Percentiles rank a stretch among this genome's conserved stretches.
These are phyloP conservation scores for Gardenia jasminoides DNA, from an alignment of 257 asterid genomes.

Conservation along the genomic window DNA sequence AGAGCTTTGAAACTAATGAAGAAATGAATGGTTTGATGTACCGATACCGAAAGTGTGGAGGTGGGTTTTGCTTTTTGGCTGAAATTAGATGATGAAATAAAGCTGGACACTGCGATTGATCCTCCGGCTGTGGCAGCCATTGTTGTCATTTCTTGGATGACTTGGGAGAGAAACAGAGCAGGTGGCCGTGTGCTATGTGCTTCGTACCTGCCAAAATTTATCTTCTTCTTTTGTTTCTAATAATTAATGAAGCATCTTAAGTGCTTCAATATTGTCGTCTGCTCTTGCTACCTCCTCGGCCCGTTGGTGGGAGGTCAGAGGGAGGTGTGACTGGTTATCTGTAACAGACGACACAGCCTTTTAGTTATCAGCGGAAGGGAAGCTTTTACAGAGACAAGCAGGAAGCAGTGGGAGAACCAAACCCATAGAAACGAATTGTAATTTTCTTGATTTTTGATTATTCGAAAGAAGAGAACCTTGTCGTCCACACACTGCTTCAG, in stretches of 20 bases:
- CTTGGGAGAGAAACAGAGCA: constrained; percentile 7
- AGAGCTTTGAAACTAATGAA: background rate
- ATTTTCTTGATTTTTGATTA: constrained; percentile 6
- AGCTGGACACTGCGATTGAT: constrained; percentile 33
- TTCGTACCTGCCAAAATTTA: background rate
- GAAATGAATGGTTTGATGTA: constrained; percentile 10
- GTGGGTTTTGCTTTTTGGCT: constrained; percentile 21
- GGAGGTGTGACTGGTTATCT: background rate
- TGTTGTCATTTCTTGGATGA: constrained; percentile 6
- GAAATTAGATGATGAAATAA: constrained; percentile 28
- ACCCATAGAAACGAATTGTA: background rate
- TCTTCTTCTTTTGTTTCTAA: too few relatives aligned
- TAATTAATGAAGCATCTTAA: constrained; percentile 5
- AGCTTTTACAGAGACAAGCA: background rate
- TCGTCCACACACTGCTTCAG: constrained; percentile 36
- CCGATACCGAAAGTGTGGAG: constrained; percentile 16
- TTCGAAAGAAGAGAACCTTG: constrained; percentile 13
- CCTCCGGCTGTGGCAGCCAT: constrained; percentile 39
- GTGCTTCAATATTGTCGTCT: background rate
- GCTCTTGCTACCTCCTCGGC: background rate
- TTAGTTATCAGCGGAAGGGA: background rate
- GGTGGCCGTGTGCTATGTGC: background rate
- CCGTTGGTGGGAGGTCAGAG: background rate
- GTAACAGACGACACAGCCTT: background rate
- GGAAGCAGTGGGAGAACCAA: constrained; percentile 5